Conservation (phyloP, 352 stramenopile species). For the Aphanomyces astaci region DNA sequence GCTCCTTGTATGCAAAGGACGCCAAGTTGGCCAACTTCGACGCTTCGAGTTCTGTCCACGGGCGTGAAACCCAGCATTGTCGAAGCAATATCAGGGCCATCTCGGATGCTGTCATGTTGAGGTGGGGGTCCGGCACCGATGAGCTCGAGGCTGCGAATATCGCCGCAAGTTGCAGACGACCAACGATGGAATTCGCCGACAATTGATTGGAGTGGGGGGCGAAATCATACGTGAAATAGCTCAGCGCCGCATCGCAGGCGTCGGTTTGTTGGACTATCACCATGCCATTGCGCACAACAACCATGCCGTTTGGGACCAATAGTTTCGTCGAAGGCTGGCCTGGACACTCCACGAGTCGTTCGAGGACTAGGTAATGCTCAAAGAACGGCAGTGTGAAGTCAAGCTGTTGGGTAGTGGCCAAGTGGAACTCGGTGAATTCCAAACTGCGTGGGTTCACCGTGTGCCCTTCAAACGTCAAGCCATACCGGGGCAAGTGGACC, state of each 20-base stretch:
- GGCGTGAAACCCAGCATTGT: constrained; percentile 32
- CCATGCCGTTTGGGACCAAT: constrained; percentile 32
- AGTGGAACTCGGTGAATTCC: constrained; percentile 34
- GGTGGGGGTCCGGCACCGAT: constrained; percentile 27
- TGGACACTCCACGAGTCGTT: constrained; percentile 23
- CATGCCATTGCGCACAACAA: constrained; percentile 11
- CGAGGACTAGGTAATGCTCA: neutral
- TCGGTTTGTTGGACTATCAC: constrained; percentile 21
- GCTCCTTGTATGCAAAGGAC: constrained; percentile 33
- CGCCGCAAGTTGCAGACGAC: constrained; percentile 35
- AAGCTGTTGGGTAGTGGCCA: constrained; percentile 25
- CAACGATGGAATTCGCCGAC: constrained; percentile 32
- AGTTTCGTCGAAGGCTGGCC: constrained; percentile 22
- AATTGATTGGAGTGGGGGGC: constrained; percentile 33
- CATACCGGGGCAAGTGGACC: constrained; percentile 40
- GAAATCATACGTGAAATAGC: constrained; percentile 29
- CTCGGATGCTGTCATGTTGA: constrained; percentile 45
- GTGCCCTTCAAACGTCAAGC: constrained; percentile 33
- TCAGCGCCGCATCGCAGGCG: constrained; percentile 20
- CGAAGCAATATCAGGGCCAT: constrained; percentile 36
- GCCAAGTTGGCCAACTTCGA: constrained; percentile 27
- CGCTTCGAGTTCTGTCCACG: constrained; percentile 30
- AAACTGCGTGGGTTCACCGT: constrained; percentile 25
- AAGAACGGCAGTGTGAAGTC: neutral
- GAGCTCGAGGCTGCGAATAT: constrained; percentile 31